Percentiles rank a stretch among this genome's conserved stretches.
phyloP scores from a whole-genome alignment of 768 basidiomycete genomes.

The Cystofilobasidium macerans region DNA sequence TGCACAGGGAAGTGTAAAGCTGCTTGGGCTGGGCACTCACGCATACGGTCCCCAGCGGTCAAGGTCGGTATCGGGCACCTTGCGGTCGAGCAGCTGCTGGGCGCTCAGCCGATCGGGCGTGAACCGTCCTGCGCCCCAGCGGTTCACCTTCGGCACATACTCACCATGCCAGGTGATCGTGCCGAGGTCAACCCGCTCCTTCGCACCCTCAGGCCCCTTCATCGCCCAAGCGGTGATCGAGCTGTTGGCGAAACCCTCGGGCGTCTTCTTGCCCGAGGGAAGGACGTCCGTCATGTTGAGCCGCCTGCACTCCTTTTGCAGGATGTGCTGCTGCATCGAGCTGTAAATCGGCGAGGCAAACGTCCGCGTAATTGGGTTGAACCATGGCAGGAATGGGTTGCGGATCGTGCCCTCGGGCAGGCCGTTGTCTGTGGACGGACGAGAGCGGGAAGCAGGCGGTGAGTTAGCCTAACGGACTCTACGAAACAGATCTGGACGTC shows the following conservation, averaged over 20 bases:
- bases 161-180: constrained; percentile 16
- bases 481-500: too few species aligned
- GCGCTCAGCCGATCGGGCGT: constrained; percentile 7
- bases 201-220: background rate
- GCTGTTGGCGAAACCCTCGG: constrained; percentile 6
- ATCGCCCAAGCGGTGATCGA: constrained; percentile 4
- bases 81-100: background rate
- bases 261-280: constrained; percentile 26
- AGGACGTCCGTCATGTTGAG: constrained; percentile 13
- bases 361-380: constrained; percentile 13
- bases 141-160: constrained; percentile 20
- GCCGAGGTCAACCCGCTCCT: constrained; percentile 9
- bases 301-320: constrained; percentile 15
- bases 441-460: too few species aligned
- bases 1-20: background rate
- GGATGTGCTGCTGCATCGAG: background rate
- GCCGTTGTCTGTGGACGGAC: background rate
- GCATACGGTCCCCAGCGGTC: background rate
- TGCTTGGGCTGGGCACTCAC: background rate
- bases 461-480: too few species aligned
- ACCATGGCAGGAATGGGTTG: constrained; percentile 23
- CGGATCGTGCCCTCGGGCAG: constrained; percentile 11
- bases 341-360: constrained; percentile 15
- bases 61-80: background rate
- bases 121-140: constrained; percentile 14